Base-by-base conservation (phyloP, 257 asterid species). In the Ocimum tenuiflorum region DNA sequence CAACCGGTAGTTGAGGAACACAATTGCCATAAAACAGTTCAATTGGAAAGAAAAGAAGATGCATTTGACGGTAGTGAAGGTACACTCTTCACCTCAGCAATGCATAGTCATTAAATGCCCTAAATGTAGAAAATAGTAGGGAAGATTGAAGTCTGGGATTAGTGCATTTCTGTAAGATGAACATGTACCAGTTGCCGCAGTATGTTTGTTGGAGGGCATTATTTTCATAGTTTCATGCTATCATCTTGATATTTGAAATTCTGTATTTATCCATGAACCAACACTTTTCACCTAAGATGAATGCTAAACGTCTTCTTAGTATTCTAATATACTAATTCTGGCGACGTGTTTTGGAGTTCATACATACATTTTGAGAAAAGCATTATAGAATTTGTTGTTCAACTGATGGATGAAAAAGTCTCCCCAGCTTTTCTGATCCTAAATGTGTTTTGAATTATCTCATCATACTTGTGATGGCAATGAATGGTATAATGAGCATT, bases 11-110 rank as follows among this genome's bases (percentile, higher is more conserved):
- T 54, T 50, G 45, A 46, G 2, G 52, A 38, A 29, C 51, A 48
- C 38, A 54, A 41, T 53, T 47, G 24, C 41, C 63, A 38, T 18
- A 52, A 29, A 61, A 78, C 48, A 45, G 52, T 19, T 52, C 49
- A 73, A 2, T 4, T n/a, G 50, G 69, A 61, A 17, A 64, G 58
- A 48, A 54, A 68, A 14, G 75, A 76, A 23, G 72, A 71, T 35
- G 19, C 63, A 45, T 73, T 73, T 73, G 45, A 71, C 23, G 79
- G 69, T 46, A 19, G 59, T 27, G 82, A 82, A 76, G 81, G 87
- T 82, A 70, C 53, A 23, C 52, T 27, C 11, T 29, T 60, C 61
- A 22, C 61, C 36, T 51, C 20, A 51, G 23, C 59, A 19, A 14
- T 41, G 2, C 53, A 45, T 13, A 4, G 35, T 45, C 4, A 6